Conservation (phyloP, 495 filamentous ascomycete genomes). For the Letharia columbiana region DNA sequence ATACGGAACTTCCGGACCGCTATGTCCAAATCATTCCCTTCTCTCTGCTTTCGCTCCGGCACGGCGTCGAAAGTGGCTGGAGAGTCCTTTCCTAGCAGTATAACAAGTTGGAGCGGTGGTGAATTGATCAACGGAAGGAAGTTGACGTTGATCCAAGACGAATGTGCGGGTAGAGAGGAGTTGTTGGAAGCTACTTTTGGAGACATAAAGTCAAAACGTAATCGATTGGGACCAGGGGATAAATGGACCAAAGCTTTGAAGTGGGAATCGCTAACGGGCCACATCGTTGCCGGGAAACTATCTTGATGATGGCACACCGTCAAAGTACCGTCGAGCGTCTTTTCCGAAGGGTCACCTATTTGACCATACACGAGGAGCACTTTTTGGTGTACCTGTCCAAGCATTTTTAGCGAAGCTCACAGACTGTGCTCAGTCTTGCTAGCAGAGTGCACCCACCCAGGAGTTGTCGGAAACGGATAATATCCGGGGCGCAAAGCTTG, state of each 20-base stretch:
- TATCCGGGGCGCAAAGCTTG: constrained; percentile 70
- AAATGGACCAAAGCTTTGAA: constrained; percentile 87
- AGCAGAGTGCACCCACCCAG: constrained; percentile 51
- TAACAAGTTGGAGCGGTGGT: constrained; percentile 76
- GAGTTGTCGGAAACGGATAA: constrained; percentile 68
- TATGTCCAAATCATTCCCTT: constrained; percentile 70
- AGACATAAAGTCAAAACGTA: constrained; percentile 78
- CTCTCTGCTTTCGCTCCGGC: constrained; percentile 61
- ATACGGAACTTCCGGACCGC: constrained; percentile 82
- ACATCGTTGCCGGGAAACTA: constrained; percentile 65
- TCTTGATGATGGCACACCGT: constrained; percentile 78
- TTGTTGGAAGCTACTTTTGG: constrained; percentile 67
- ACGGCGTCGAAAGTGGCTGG: constrained; percentile 77
- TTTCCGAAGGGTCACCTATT: constrained; percentile 62
- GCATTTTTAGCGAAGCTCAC: constrained; percentile 18
- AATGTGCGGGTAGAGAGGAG: constrained; percentile 60
- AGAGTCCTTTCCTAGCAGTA: constrained; percentile 79
- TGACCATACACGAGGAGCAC: constrained; percentile 71
- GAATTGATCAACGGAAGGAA: constrained; percentile 68
- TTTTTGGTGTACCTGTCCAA: constrained; percentile 73
- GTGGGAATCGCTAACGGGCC: constrained; percentile 78
- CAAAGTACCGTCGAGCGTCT: constrained; percentile 66
- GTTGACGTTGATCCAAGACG: constrained; percentile 69
- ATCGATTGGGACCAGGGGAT: constrained; percentile 73
- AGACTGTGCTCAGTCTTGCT: background rate